These are phyloP conservation scores for Fraxinus angustifolia DNA, from an alignment of 305 asterid species.

Conservation along the genomic window DNA sequence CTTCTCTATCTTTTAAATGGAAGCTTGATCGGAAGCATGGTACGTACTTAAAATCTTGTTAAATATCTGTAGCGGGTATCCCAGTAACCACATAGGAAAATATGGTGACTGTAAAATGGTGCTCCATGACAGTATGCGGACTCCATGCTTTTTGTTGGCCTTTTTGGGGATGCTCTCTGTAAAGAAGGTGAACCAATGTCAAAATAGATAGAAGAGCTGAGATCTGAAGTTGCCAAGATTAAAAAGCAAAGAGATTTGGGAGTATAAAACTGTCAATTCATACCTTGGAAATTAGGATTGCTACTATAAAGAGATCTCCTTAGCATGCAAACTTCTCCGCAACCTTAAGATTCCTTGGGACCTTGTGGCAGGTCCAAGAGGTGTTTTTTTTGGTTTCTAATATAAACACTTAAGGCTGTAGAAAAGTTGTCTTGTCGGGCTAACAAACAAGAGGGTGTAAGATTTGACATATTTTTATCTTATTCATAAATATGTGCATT, in stretches of 20 bases:
- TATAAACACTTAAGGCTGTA: background rate
- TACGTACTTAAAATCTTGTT: background rate
- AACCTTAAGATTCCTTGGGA: background rate
- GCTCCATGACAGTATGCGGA: background rate
- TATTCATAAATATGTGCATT: background rate
- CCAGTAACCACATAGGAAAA: background rate
- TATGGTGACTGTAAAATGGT: background rate
- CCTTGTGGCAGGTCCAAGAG: background rate
- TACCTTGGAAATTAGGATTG: background rate
- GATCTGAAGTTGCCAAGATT: background rate
- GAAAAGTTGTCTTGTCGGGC: background rate
- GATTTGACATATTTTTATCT: background rate
- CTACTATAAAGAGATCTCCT: background rate
- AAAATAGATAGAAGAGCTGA: background rate
- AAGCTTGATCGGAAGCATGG: background rate
- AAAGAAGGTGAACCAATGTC: background rate
- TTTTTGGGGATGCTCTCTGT: background rate
- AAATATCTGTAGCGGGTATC: background rate
- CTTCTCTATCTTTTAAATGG: background rate
- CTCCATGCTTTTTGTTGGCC: background rate
- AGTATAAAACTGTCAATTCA: background rate
- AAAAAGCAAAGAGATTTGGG: background rate
- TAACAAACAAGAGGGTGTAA: background rate
- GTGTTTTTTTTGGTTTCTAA: background rate
- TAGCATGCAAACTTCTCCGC: background rate